Base-by-base conservation (phyloP, 2,329 filamentous ascomycete species). In the Chaetomium strumarium region DNA sequence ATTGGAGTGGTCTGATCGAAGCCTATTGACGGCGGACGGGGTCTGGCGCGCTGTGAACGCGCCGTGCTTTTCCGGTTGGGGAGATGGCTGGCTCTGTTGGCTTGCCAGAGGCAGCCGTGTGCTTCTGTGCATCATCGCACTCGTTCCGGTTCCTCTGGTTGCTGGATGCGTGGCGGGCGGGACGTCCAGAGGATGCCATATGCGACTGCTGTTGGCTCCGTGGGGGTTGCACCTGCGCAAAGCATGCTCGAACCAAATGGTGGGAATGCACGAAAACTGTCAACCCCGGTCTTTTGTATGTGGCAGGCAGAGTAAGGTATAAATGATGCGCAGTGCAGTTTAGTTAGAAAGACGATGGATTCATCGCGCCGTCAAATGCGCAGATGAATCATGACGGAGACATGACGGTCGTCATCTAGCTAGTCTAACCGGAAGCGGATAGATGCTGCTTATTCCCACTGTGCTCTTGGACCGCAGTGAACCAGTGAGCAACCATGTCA, bases 401-500 rank as follows among this genome's bases (percentile, higher is more conserved):
- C 19, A 46, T 20, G 12, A n/a, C 24, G 24, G 10, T n/a, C n/a
- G n/a, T n/a, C n/a, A n/a, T n/a, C n/a, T 24, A 24, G 7, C 7
- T 24, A 9, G 17, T 37, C 50, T 49, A 53, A 31, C 46, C 37
- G 5, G 41, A 53, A 46, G 41, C 20, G 36, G 51, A 20, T 24
- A 19, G 8, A 17, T 14, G 44, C 20, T 24, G 24, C 24, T 24
- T 54, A 33, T 43, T 49, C 29, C 16, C 12, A 46, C 38, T 11
- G 40, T 47, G 34, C 30, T 43, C 31, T 50, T 29, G 24, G 7
- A 24, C 24, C 24, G 24, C 24, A 24, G n/a, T n/a, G n/a, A n/a
- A n/a, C n/a, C n/a, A n/a, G n/a, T n/a, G n/a, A 11, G 39, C 49
- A 46, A 41, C 56, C 51, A 50, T 47, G 52, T 50, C 55, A 58